Evolutionary conservation across 2,329 filamentous ascomycete genomes (phyloP).

Genomic region (Tympanopsis confertula): DNA sequence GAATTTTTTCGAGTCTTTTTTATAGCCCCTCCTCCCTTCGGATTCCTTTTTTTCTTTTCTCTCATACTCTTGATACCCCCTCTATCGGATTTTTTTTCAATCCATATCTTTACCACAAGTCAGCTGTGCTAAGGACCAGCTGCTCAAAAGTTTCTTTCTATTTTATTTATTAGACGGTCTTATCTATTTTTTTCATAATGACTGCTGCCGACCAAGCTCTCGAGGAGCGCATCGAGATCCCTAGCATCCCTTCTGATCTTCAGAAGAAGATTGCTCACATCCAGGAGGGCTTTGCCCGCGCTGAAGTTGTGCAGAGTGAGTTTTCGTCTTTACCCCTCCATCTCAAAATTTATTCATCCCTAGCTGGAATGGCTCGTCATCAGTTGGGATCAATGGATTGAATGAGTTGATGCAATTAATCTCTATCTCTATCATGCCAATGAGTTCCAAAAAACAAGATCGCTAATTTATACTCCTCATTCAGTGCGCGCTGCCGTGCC

Average conservation of each 20-base stretch:
- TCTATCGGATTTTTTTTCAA: too few relatives aligned
- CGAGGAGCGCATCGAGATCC: slow-evolving; percentile 18
- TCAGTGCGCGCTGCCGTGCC: slow-evolving; percentile 16
- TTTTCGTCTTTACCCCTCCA: too few relatives aligned
- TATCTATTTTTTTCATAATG: slow-evolving; percentile 14
- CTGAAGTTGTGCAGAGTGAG: neutral
- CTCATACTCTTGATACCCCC: neutral
- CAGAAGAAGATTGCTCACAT: slow-evolving; percentile 10
- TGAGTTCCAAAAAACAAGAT: neutral
- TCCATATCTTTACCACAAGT: too few relatives aligned
- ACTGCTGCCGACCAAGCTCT: slow-evolving; percentile 12
- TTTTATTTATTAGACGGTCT: too few relatives aligned
- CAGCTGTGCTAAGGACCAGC: too few relatives aligned
- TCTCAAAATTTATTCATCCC: too few relatives aligned
- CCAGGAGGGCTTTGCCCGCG: neutral
- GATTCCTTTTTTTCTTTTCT: neutral
- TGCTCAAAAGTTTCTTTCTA: too few relatives aligned
- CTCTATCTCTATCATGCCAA: neutral
- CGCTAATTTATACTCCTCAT: too few relatives aligned
- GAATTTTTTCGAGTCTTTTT: neutral
- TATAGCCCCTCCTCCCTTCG: neutral
- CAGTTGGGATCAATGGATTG: too few relatives aligned
- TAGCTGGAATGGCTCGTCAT: too few relatives aligned
- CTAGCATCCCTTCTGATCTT: slow-evolving; percentile 18
- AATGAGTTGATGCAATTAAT: neutral